phyloP scores from a whole-genome alignment of 73 alveolate species.

The Uronychia setigera region DNA sequence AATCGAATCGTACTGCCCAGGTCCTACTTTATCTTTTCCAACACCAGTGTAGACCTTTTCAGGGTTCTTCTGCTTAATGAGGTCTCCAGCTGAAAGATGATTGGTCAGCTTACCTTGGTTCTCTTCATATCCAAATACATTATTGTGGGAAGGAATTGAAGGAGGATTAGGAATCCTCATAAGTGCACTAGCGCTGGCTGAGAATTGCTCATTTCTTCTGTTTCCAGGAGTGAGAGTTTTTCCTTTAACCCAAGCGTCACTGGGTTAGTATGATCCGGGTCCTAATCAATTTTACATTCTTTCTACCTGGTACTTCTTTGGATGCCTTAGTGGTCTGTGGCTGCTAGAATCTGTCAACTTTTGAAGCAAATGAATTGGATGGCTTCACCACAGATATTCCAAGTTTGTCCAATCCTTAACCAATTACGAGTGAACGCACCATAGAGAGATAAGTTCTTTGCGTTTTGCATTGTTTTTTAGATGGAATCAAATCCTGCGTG shows the following conservation, averaged over 20 bases:
- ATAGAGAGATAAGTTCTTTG: slow-evolving; percentile 15
- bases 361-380: slow-evolving; percentile 46
- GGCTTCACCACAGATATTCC: slow-evolving; percentile 62
- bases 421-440: not conserved
- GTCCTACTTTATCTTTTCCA: slow-evolving; percentile 65
- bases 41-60: slow-evolving; percentile 61
- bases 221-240: not conserved
- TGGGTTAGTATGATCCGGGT: slow-evolving; percentile 44
- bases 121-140: slow-evolving; percentile 78
- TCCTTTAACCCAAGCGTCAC: not conserved
- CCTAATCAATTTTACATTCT: slow-evolving; percentile 17
- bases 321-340: not conserved
- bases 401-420: slow-evolving; percentile 41
- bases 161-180: slow-evolving; percentile 60
- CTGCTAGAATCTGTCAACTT: slow-evolving; percentile 52
- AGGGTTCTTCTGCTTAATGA: slow-evolving; percentile 65
- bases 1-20: slow-evolving; percentile 66
- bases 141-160: slow-evolving; percentile 72
- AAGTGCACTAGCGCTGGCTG: not conserved
- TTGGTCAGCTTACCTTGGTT: not conserved
- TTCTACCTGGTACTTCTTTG: not conserved
- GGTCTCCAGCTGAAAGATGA: slow-evolving; percentile 42
- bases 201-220: not conserved
- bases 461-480: slow-evolving; percentile 40
- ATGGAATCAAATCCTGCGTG: slow-evolving; percentile 40